Evolutionary conservation across 495 filamentous ascomycete species (phyloP), one percentile per base, ranked within the genome.

Genomic region (Echria macrotheca): DNA sequence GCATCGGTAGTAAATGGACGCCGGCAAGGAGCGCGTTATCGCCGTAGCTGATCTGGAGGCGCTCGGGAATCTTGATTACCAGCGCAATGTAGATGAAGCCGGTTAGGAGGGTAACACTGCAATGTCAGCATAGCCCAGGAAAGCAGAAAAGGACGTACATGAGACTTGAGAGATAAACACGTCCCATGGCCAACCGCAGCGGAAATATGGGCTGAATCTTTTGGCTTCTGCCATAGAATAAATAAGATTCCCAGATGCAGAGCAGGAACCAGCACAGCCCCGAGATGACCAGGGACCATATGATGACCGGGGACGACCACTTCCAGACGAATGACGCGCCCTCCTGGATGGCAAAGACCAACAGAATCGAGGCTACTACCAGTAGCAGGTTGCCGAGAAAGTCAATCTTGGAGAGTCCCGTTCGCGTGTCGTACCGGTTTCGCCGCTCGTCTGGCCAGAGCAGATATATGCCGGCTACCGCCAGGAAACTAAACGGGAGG

Each of bases 311-410:
- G 41, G 64, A 70, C 14, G 66, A 63, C 76, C 75, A 79, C 26
- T 55, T 49, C 57, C 70, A 71, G 2, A 64, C 66, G 9, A 64
- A 61, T 1, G 69, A 59, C 0, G 79, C 79, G 8, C 66, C 74
- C 55, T 85, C 74, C 47, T 85, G 77, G 21, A 85, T 66, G 1
- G 75, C 67, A 46, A 81, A 77, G 1, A 84, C 70, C 0, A 82
- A 56, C 8, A 86, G 64, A 12, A 80, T 68, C 1, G 79, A 78
- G 18, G 72, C 75, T 0, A 69, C 59, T 17, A 84, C 68, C 3
- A 81, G 62, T 4, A 83, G 53, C 9, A 76, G 22, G 17, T 74
- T 74, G 9, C 82, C 81, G 14, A 80, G n/a, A 26, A 80, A 71
- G 60, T 86, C 81, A 12, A 84, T 68, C 39, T 67, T 67, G 22